A percentile compares a stretch with the other conserved stretches of the same genome.
Evolutionary conservation across 2,329 filamentous ascomycete genomes (phyloP).

Genomic region (Hypoxylon sp.): DNA sequence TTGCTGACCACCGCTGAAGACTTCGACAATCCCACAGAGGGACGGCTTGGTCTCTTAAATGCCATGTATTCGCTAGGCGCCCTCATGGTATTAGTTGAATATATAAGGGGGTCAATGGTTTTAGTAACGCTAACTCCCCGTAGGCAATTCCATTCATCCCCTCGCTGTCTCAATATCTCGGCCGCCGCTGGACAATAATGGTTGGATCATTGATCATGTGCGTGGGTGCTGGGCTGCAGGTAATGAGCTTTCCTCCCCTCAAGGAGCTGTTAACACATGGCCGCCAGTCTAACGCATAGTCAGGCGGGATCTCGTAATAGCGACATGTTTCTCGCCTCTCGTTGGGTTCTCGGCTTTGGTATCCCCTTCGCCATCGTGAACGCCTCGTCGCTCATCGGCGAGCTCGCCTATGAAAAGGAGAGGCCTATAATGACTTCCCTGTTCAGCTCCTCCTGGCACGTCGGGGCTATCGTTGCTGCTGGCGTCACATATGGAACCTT

Average conservation of each 20-base stretch:
- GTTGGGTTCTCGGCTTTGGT: conserved; percentile 54
- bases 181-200: conserved; percentile 52
- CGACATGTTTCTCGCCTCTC: conserved; percentile 56
- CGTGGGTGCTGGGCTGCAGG: conserved; percentile 50
- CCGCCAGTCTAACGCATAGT: too few relatives aligned
- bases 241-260: conserved; percentile 30
- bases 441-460: conserved; percentile 63
- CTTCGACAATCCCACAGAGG: conserved; percentile 52
- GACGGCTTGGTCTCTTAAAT: conserved; percentile 52
- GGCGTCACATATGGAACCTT: conserved; percentile 55
- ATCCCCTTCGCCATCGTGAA: conserved; percentile 53
- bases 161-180: conserved; percentile 49
- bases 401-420: conserved; percentile 63
- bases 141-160: conserved; percentile 54
- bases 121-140: too few relatives aligned
- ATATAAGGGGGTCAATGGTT: too few relatives aligned
- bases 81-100: too few relatives aligned
- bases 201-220: conserved; percentile 50
- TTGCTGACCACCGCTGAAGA: conserved; percentile 39
- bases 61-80: conserved; percentile 55
- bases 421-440: conserved; percentile 61
- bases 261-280: too few relatives aligned
- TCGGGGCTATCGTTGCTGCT: conserved; percentile 55
- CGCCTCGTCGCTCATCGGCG: conserved; percentile 56
- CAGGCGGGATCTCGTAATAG: conserved; percentile 53